These are phyloP conservation scores for Inonotus hispidus DNA, from an alignment of 1,284 basidiomycete species.

Conservation along the genomic window DNA sequence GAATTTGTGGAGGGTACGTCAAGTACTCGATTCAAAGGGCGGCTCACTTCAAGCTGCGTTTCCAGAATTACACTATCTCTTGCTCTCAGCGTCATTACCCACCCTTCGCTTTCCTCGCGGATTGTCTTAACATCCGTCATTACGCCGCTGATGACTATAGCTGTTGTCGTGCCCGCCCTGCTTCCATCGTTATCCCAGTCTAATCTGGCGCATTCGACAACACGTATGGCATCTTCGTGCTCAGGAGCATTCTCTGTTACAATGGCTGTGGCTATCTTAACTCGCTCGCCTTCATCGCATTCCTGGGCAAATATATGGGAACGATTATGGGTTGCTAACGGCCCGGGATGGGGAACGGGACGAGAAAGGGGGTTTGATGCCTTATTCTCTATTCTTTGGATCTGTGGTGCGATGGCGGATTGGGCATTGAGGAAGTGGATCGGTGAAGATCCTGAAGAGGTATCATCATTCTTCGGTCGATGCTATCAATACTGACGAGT, in stretches of 20 bases:
- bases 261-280: conserved; percentile 48
- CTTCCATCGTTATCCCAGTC: conserved; percentile 25
- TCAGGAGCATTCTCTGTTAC: conserved; percentile 54
- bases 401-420: conserved; percentile 42
- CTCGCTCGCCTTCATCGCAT: conserved; percentile 31
- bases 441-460: conserved; percentile 66
- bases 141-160: conserved; percentile 33
- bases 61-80: conserved; percentile 45
- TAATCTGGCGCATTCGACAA: conserved; percentile 38
- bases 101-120: conserved; percentile 53
- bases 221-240: conserved; percentile 47
- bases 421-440: conserved; percentile 49
- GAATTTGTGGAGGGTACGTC: conserved; percentile 49
- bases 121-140: conserved; percentile 45
- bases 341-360: conserved; percentile 44
- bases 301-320: conserved; percentile 60
- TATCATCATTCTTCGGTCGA: conserved; percentile 25
- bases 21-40: conserved; percentile 10
- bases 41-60: conserved; percentile 13
- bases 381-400: conserved; percentile 48
- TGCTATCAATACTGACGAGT: not conserved
- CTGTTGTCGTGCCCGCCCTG: conserved; percentile 37
- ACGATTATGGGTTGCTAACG: conserved; percentile 46
- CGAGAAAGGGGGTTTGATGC: conserved; percentile 55
- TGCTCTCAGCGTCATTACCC: conserved; percentile 48